These are phyloP conservation scores for Trichosporon sp. DNA, from an alignment of 1,284 basidiomycete genomes.

Conservation along the genomic window DNA sequence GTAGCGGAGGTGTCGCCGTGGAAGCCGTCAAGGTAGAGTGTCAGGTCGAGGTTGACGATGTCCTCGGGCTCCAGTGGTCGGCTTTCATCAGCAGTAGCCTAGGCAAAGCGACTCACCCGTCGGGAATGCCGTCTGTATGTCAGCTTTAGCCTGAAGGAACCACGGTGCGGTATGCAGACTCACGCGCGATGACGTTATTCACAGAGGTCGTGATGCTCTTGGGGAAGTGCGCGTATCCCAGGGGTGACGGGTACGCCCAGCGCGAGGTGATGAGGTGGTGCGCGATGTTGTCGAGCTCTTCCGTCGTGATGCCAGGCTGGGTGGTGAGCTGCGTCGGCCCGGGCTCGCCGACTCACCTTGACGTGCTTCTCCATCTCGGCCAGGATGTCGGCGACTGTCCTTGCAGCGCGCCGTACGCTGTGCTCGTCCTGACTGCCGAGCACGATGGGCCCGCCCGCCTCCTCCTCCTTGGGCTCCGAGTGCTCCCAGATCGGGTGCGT, in stretches of 20 bases:
- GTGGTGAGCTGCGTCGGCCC: too few species aligned
- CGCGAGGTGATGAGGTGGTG: conserved; percentile 65
- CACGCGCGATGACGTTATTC: conserved; percentile 63
- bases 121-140: conserved; percentile 72
- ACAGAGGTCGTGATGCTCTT: conserved; percentile 74
- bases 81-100: conserved; percentile 48
- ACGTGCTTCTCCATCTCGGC: conserved; percentile 58
- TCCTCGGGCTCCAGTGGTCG: conserved; percentile 74
- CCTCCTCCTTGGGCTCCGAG: conserved; percentile 45
- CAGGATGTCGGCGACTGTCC: conserved; percentile 61
- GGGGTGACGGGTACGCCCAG: conserved; percentile 82
- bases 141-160: background rate
- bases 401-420: conserved; percentile 59
- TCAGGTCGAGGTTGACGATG: conserved; percentile 79
- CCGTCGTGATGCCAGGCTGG: conserved; percentile 72
- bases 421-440: conserved; percentile 60
- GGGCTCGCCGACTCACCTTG: conserved; percentile 53
- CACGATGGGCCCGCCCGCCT: conserved; percentile 48
- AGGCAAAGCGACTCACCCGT: conserved; percentile 56
- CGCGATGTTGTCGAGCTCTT: conserved; percentile 63
- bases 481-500: conserved; percentile 52
- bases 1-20: conserved; percentile 83
- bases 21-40: conserved; percentile 69
- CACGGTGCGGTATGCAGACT: conserved; percentile 15
- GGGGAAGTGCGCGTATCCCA: conserved; percentile 75